A percentile compares a stretch with the other conserved stretches of the same genome.
These are phyloP conservation scores for Fusarium sp. DNA, from an alignment of 2,329 filamentous ascomycete genomes.

Conservation along the genomic window DNA sequence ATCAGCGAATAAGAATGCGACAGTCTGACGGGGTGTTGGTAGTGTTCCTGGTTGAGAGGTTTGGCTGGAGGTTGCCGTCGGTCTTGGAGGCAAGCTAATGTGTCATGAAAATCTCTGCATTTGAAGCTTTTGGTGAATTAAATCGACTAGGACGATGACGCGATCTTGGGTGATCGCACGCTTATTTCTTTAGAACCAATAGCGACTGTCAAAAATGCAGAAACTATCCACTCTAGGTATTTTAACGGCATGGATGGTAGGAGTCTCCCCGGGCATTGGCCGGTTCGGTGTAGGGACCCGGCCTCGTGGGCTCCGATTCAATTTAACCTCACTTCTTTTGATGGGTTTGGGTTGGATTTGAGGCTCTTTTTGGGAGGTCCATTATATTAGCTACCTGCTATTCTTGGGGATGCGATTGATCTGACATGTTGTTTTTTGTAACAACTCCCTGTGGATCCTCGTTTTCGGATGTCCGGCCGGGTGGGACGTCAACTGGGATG, in stretches of 20 bases:
- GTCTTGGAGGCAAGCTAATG: constrained; percentile 24
- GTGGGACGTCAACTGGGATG: neutral
- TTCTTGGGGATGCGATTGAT: neutral
- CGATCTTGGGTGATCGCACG: constrained; percentile 46
- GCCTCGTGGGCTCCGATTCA: constrained; percentile 15
- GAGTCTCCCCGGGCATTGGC: constrained; percentile 26
- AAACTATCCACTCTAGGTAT: constrained; percentile 32
- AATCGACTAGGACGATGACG: constrained; percentile 45
- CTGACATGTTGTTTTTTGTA: constrained; percentile 1
- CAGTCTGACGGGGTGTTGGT: neutral
- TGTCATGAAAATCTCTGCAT: constrained; percentile 38
- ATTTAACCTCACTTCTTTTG: constrained; percentile 1
- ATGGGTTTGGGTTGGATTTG: constrained; percentile 6
- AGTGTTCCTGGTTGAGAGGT: neutral
- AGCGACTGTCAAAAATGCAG: neutral
- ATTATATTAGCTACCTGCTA: constrained; percentile 29
- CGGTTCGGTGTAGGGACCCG: constrained; percentile 19
- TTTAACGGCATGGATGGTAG: constrained; percentile 11
- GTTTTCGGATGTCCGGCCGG: neutral
- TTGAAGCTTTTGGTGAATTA: constrained; percentile 11
- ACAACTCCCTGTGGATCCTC: neutral
- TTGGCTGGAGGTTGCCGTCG: neutral
- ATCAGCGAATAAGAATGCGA: constrained; percentile 28
- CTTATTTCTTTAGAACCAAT: constrained; percentile 32
- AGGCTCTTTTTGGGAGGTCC: constrained; percentile 1